These are phyloP conservation scores for Evernia prunastri DNA, from an alignment of 495 filamentous ascomycete genomes.

Conservation along the genomic window DNA sequence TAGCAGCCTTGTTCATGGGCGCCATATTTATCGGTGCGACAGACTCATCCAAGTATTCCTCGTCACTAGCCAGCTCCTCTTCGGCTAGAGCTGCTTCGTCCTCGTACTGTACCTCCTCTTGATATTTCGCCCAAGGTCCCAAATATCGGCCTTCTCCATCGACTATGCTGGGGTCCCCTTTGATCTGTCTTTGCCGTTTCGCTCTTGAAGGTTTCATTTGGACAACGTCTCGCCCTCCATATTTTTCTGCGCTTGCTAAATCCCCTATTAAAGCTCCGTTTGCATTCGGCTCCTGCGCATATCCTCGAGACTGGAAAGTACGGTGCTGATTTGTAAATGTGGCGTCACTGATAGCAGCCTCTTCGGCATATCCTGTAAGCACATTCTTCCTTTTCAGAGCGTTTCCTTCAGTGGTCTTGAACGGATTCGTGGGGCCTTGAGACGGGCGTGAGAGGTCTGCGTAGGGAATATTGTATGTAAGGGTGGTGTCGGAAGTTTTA, in stretches of 20 bases:
- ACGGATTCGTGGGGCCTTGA: conserved; percentile 76
- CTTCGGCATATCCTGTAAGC: conserved; percentile 80
- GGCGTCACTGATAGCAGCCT: conserved; percentile 80
- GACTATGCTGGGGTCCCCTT: conserved; percentile 73
- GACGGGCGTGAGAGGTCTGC: conserved; percentile 62
- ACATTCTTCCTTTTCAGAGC: conserved; percentile 80
- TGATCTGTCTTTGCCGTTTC: conserved; percentile 66
- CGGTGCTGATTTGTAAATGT: conserved; percentile 79
- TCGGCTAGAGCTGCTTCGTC: conserved; percentile 42
- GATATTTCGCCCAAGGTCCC: conserved; percentile 90
- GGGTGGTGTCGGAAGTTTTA: conserved; percentile 46
- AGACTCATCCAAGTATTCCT: conserved; percentile 65
- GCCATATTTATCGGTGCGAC: conserved; percentile 44
- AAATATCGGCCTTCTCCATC: conserved; percentile 83
- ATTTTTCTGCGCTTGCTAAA: conserved; percentile 42
- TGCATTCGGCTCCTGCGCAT: conserved; percentile 49
- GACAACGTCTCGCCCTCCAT: conserved; percentile 50
- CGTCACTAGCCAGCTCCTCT: conserved; percentile 65
- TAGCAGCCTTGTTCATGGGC: conserved; percentile 50
- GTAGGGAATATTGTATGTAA: conserved; percentile 60
- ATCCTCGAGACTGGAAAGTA: conserved; percentile 61
- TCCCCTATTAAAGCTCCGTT: conserved; percentile 50
- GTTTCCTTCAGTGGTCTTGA: conserved; percentile 54
- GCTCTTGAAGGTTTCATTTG: conserved; percentile 61
- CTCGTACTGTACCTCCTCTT: conserved; percentile 58